These are phyloP conservation scores for Wickerhamiella australiensis DNA, from an alignment of 805 yeast genomes.

Conservation along the genomic window DNA sequence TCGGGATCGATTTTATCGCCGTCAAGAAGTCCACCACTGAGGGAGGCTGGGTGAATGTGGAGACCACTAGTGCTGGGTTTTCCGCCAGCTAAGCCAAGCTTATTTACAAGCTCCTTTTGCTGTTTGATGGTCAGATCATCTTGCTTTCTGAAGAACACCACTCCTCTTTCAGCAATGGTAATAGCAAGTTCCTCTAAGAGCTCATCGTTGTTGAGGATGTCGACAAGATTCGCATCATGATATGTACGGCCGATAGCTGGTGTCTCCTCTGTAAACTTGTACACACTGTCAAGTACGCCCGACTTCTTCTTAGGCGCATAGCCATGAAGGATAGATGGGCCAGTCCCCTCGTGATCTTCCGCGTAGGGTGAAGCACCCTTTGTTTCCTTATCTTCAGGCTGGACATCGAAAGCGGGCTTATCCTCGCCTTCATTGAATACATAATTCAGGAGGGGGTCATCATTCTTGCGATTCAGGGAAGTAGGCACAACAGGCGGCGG, in stretches of 20 bases:
- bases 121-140: conserved; percentile 25
- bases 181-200: conserved; percentile 35
- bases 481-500: too few relatives aligned
- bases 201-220: conserved; percentile 24
- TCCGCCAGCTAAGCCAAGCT: conserved; percentile 24
- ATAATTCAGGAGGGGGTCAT: conserved; percentile 7
- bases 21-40: conserved; percentile 25
- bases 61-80: conserved; percentile 24
- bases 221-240: conserved; percentile 22
- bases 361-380: conserved; percentile 25
- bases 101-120: conserved; percentile 24
- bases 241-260: conserved; percentile 28
- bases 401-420: conserved; percentile 17
- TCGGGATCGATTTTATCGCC: conserved; percentile 25
- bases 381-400: conserved; percentile 9
- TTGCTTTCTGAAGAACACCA: conserved; percentile 41
- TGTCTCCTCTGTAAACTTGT: conserved; percentile 25
- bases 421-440: conserved; percentile 15
- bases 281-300: conserved; percentile 23
- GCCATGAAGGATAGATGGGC: conserved; percentile 17
- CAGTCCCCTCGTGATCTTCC: conserved; percentile 17
- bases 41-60: conserved; percentile 26
- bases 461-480: background rate
- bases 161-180: conserved; percentile 37
- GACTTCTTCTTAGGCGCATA: conserved; percentile 19